Evolutionary conservation across 2,329 filamentous ascomycete species (phyloP).

Genomic region (Ascochyta fabae): DNA sequence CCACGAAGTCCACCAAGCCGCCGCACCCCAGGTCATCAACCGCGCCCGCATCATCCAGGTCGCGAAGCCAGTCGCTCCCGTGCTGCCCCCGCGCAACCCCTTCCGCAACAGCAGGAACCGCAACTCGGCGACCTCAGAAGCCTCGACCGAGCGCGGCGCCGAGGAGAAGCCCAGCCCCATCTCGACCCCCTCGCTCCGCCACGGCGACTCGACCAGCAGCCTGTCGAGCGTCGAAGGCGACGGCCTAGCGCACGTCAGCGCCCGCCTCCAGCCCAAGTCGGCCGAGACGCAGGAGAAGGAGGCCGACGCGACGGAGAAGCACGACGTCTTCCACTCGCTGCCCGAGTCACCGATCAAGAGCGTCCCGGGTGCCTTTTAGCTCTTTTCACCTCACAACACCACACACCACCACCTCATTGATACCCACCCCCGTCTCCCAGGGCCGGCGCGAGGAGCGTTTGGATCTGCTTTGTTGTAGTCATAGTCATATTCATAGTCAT

Average conservation of each 20-base stretch:
- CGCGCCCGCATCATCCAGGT: conserved; percentile 85
- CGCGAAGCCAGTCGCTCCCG: conserved; percentile 77
- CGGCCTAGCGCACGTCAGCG: conserved; percentile 37
- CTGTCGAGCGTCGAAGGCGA: conserved; percentile 43
- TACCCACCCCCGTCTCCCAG: no score
- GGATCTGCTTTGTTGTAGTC: no score
- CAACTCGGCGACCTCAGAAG: conserved; percentile 43
- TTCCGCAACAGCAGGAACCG: conserved; percentile 56
- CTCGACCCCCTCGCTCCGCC: conserved; percentile 45
- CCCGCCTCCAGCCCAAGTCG: conserved; percentile 36
- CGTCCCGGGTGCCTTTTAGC: conserved; percentile 42
- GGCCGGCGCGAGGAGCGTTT: no score
- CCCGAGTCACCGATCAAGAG: conserved; percentile 44
- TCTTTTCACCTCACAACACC: not conserved
- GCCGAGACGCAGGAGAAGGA: conserved; percentile 20
- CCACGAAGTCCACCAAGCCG: conserved; percentile 69
- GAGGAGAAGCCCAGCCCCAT: conserved; percentile 39
- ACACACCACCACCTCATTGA: no score
- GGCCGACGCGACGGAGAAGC: conserved; percentile 28
- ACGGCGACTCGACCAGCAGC: conserved; percentile 43
- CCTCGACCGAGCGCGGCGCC: conserved; percentile 35
- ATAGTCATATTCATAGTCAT: no score
- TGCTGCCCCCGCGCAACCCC: conserved; percentile 78
- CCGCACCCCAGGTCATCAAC: conserved; percentile 71
- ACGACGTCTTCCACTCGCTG: conserved; percentile 53